Evolutionary conservation across 164 flowering plant species (phyloP).

Genomic region (Vitis amurensis): DNA sequence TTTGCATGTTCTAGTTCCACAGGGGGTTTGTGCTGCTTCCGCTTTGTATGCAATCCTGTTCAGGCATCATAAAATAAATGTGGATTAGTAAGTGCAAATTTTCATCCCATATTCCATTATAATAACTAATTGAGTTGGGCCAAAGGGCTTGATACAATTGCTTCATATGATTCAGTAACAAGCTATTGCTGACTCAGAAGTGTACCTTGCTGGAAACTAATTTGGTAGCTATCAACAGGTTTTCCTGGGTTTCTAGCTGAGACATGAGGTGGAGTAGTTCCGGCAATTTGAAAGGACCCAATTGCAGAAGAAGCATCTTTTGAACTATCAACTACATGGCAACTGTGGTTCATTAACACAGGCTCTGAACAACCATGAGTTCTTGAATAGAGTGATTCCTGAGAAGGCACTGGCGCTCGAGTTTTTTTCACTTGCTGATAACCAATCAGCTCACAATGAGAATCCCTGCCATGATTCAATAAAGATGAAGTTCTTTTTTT

Average conservation of each 20-base stretch:
- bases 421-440: slow-evolving; percentile 21
- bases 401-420: slow-evolving; percentile 7
- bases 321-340: slow-evolving; percentile 8
- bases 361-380: slow-evolving; percentile 11
- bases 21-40: slow-evolving; percentile 22
- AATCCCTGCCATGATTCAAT: slow-evolving; percentile 31
- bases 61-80: neutral
- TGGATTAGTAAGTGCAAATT: neutral
- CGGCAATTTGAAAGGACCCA: slow-evolving; percentile 8
- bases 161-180: neutral
- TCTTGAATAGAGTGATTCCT: neutral
- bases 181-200: neutral
- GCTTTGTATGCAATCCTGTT: slow-evolving; percentile 29
- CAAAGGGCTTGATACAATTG: neutral
- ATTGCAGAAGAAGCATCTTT: slow-evolving; percentile 13
- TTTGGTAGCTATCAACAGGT: slow-evolving; percentile 1
- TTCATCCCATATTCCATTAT: neutral
- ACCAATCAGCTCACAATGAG: slow-evolving; percentile 46
- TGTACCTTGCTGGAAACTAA: slow-evolving; percentile 18
- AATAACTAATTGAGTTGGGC: neutral
- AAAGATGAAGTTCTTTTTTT: too few relatives aligned
- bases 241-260: slow-evolving; percentile 16
- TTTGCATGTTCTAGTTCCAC: slow-evolving; percentile 21
- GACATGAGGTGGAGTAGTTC: slow-evolving; percentile 3
- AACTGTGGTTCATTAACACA: slow-evolving; percentile 20